Conservation (phyloP, 768 basidiomycete species). For the Mycena metata region DNA sequence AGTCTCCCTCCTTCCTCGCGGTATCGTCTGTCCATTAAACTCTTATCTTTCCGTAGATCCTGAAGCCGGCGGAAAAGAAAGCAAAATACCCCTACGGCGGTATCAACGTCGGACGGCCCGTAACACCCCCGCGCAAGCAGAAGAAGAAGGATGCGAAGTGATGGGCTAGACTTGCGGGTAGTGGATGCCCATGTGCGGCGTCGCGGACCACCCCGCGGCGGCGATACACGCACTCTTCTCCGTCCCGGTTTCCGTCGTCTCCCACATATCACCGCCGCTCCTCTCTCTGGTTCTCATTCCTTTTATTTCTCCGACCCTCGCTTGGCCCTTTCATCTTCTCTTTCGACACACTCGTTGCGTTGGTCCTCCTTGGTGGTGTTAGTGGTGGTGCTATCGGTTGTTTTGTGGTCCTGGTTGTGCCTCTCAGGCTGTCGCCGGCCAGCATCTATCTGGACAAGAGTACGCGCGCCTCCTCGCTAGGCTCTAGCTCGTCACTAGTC, state of each 20-base stretch:
- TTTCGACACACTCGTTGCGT: constrained; percentile 29
- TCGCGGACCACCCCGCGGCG: constrained; percentile 22
- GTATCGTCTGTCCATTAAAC: not conserved
- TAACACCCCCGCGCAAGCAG: constrained; percentile 96
- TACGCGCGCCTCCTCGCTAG: not conserved
- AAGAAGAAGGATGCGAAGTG: constrained; percentile 94
- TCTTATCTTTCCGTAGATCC: constrained; percentile 70
- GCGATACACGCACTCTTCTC: constrained; percentile 18
- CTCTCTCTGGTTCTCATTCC: constrained; percentile 9
- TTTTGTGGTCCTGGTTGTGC: constrained; percentile 6
- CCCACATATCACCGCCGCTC: constrained; percentile 18
- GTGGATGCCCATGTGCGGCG: constrained; percentile 17
- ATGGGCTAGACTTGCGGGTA: constrained; percentile 49
- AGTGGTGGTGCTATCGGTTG: not conserved
- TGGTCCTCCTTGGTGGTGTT: constrained; percentile 28
- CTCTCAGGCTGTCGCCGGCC: not conserved
- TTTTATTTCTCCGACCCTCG: constrained; percentile 25
- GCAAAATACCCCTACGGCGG: constrained; percentile 90
- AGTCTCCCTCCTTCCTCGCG: constrained; percentile 20
- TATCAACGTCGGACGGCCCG: constrained; percentile 88
- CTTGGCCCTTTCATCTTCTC: constrained; percentile 15
- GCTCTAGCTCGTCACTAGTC: not conserved
- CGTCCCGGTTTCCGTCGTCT: constrained; percentile 19
- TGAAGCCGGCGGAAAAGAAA: constrained; percentile 95
- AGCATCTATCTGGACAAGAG: too few species aligned